These are phyloP conservation scores for Cyberlindnera euphorbiiphila DNA, from an alignment of 805 yeast genomes.

Conservation along the genomic window DNA sequence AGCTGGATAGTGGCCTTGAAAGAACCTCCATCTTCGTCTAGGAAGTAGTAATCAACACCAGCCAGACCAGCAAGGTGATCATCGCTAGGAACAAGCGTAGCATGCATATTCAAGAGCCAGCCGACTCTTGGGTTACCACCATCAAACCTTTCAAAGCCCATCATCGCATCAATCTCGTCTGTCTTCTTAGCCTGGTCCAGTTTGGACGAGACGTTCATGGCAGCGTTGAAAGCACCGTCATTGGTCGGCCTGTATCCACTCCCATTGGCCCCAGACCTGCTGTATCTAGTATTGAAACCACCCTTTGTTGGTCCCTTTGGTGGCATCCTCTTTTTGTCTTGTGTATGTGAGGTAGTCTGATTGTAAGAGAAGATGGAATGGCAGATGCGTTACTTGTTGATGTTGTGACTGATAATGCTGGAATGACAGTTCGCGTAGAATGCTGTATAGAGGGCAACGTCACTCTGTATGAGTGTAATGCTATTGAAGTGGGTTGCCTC, in stretches of 20 bases:
- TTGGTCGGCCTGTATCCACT: conserved; percentile 27
- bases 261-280: conserved; percentile 39
- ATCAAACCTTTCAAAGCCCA: conserved; percentile 85
- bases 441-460: too few relatives aligned
- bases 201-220: conserved; percentile 24
- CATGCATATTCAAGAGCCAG: conserved; percentile 94
- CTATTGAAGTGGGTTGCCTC: too few relatives aligned
- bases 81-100: conserved; percentile 63
- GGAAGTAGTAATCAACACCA: conserved; percentile 90
- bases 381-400: neutral
- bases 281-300: conserved; percentile 35
- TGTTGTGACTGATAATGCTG: too few relatives aligned
- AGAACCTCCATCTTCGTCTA: conserved; percentile 95
- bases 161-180: conserved; percentile 68
- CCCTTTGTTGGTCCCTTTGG: conserved; percentile 22
- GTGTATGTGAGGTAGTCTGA: conserved; percentile 11
- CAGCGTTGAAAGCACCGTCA: conserved; percentile 33
- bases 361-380: too few relatives aligned
- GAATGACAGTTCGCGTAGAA: too few relatives aligned
- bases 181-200: conserved; percentile 53
- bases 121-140: conserved; percentile 72
- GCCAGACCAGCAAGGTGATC: conserved; percentile 65
- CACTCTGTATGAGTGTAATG: too few relatives aligned
- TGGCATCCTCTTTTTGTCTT: conserved; percentile 2
- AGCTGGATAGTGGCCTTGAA: conserved; percentile 81